Evolutionary conservation across 1,139 yeast genomes (phyloP), one percentile per base, ranked within the genome.

Genomic region (Suzukiozyma palmioleophila): DNA sequence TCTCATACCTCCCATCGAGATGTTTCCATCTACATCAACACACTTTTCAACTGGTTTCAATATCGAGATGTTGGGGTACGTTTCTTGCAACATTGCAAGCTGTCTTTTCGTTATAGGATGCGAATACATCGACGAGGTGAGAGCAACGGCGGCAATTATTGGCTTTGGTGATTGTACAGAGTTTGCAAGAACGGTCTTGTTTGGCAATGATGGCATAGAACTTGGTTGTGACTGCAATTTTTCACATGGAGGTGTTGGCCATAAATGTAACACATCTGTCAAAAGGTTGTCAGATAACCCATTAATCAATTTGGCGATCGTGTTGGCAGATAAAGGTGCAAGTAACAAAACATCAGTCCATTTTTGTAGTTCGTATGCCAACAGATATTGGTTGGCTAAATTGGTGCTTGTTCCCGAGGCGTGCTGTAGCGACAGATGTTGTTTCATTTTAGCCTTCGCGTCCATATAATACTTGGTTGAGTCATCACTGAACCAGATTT

Each of bases 321-420:
- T 52, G 39, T 60, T 60, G 10, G 64, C 64, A 15, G 60, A 53
- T 24, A 60, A 44, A 2, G 65, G 65, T 1, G 63, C 61, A 15
- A 61, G 51, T 33, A 66, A 56, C 37, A 65, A 57, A 3, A 66
- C 64, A 45, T 66, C 62, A 3, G 64, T 56, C 65, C 65, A 60
- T 42, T 49, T 48, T 36, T 54, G 62, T 30, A 60, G 46, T 8
- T 59, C 55, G 33, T 51, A 57, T 14, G 57, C 45, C 18, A 56
- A 42, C 24, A 46, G 33, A 39, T 48, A 54, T 33, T 54, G 57
- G 28, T 46, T 46, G 22, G 55, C 36, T 7, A 12, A 26, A n/a
- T 38, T 37, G 25, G 27, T 11, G 10, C 35, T 39, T 11, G 26
- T 18, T 18, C 22, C 22, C 7, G 7, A 5, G 7, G 22, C 7